Base-by-base conservation (phyloP, 306 rosid species). In the Cyamopsis tetragonoloba region DNA sequence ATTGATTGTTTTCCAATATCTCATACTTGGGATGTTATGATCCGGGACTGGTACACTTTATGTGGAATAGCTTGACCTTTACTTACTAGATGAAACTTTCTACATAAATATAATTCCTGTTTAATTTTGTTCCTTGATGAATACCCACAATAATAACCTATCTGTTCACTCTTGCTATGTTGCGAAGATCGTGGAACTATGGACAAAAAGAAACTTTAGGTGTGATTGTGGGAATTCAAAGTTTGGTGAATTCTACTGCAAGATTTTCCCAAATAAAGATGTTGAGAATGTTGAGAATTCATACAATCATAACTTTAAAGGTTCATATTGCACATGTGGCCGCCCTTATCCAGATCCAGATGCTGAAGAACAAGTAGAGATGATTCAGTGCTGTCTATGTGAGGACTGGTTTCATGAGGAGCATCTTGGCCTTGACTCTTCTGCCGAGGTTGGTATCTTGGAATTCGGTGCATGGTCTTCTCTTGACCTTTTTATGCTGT, bases 401-500 rank as follows among this genome's bases (percentile, higher is more conserved):
- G 99, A 95, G 82, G 99, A 95, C 79, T 95, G 99, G 99, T 95
- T 88, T 81, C 99, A 95, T 32, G 99, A 90, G 77, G 97, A 95
- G 76, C 99, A 95, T 84, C 83, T 95, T 15, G 92, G 96, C 57
- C 88, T 95, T 49, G 86, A 74, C 46, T 75, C 95, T 66, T 73
- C 87, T 74, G 86, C 78, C 46, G 99, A 95, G 99, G 99, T 95
- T 71, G 41, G 88, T 82, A 58, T 24, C 68, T 46, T 63, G 49
- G 23, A 57, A 49, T 8, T 6, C 38, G 44, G 27, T 56, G 59
- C 30, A 66, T 48, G n/a, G 13, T 48, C n/a, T 30, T 38, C 49
- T 54, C 53, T 53, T 12, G 49, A 15, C 13, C 31, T 13, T 69
- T 67, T 32, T 66, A 14, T 44, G 26, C 15, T 51, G 15, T 49